phyloP scores from a whole-genome alignment of 2,329 filamentous ascomycete genomes.

The Thelonectria blattea region DNA sequence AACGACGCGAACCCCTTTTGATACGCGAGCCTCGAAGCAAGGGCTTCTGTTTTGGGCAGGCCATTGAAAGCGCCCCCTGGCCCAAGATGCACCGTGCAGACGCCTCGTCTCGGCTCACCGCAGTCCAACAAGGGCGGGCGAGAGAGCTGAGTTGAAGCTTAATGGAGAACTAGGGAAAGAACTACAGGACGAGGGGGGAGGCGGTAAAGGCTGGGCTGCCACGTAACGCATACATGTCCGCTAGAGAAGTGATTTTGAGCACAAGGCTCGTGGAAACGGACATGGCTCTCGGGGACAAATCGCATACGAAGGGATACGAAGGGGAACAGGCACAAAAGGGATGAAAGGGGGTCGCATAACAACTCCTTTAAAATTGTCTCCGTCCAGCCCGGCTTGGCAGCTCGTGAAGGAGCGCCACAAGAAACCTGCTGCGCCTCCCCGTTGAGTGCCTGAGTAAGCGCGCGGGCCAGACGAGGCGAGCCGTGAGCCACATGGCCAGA shows the following conservation, averaged over 20 bases:
- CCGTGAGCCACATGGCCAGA: neutral
- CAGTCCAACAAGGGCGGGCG: neutral
- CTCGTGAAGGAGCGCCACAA: constrained; percentile 23
- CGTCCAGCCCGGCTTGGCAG: constrained; percentile 9
- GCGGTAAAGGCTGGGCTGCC: neutral
- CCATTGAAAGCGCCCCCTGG: constrained; percentile 9
- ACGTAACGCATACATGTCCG: neutral
- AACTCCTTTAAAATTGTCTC: constrained; percentile 17
- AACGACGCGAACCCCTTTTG: constrained; percentile 30
- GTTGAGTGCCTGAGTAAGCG: constrained; percentile 5
- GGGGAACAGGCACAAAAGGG: neutral
- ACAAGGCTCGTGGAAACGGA: neutral
- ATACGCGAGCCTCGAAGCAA: constrained; percentile 25
- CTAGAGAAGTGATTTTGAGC: neutral
- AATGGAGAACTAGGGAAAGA: neutral
- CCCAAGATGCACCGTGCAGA: neutral
- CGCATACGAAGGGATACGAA: neutral
- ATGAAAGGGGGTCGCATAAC: constrained; percentile 15
- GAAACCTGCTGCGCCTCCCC: constrained; percentile 18
- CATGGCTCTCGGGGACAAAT: neutral
- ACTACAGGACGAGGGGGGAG: neutral
- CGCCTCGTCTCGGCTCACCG: neutral
- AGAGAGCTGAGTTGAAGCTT: neutral
- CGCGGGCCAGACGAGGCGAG: neutral
- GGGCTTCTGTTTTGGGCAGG: constrained; percentile 7